Base-by-base conservation (phyloP, 768 basidiomycete species). In the Rhizopogon salebrosus region DNA sequence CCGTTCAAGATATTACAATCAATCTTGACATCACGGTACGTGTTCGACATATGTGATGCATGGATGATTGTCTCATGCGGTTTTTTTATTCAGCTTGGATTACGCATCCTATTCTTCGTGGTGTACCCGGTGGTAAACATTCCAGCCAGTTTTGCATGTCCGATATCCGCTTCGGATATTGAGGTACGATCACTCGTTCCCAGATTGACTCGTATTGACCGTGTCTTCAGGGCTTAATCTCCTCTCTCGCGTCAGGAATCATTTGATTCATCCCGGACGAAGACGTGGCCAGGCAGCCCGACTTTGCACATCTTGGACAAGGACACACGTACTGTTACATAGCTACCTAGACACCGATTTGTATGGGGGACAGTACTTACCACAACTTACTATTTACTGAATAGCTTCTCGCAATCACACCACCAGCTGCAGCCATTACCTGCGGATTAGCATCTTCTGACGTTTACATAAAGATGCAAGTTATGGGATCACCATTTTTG, bases 121-220 rank as follows among this genome's bases (percentile, higher is more conserved):
- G 73, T 91, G 39, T 81, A 80, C 14, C 89, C 87, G 10, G 77
- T 79, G 2, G 74, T 92, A 62, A 79, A 74, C 48, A 84, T 84
- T 58, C 68, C 70, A 5, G 75, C 85, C 57, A 77, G 64, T 34
- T 87, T 92, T 62, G 57, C 66, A 10, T 92, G 89, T 63, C 90
- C 90, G 3, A 56, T 90, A 48, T 62, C 69, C 22, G 49, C 67
- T 18, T 58, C 67, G 13, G 67, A 68, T 10, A 51, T 68, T 27
- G 7, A 37, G 49, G 67, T 68, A 54, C 20, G 1, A 4, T 41
- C 46, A 13, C 23, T 46, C 35, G 29, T 18, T 29, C n/a, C 29
- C 36, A 16, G 6, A 26, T 20, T 46, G n/a, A 14, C 14, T 31
- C 10, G 26, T 55, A 23, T 54, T 68, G 3, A 70, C 20, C 48